phyloP scores from a whole-genome alignment of 371 early-diverging fungal genomes.

The Parasitella parasitica region DNA sequence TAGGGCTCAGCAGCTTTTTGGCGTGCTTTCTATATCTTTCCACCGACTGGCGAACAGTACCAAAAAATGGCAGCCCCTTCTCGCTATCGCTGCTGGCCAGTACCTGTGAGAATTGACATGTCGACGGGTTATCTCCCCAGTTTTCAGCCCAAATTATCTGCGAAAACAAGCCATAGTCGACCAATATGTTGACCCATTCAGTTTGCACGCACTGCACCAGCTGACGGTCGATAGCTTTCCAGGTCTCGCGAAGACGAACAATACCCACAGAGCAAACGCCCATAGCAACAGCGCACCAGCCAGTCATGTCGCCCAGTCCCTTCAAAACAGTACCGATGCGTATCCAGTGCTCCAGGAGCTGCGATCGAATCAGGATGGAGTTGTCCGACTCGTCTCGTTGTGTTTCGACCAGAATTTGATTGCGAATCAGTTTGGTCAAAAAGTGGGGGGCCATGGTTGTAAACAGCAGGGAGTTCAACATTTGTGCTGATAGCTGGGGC shows the following conservation, averaged over 20 bases:
- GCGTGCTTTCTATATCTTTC: slow-evolving; percentile 36
- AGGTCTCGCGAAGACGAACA: slow-evolving; percentile 71
- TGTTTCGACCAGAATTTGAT: slow-evolving; percentile 69
- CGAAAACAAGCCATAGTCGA: slow-evolving; percentile 50
- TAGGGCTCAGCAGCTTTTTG: slow-evolving; percentile 5
- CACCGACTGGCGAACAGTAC: slow-evolving; percentile 39
- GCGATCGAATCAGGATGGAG: slow-evolving; percentile 42
- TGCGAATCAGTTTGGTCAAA: slow-evolving; percentile 66
- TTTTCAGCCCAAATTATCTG: slow-evolving; percentile 34
- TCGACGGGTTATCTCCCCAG: slow-evolving; percentile 17
- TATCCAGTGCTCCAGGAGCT: slow-evolving; percentile 75
- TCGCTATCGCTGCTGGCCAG: not conserved
- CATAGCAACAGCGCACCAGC: slow-evolving; percentile 75
- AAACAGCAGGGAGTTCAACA: slow-evolving; percentile 50
- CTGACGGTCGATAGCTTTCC: slow-evolving; percentile 63
- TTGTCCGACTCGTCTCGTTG: slow-evolving; percentile 53
- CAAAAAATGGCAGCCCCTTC: slow-evolving; percentile 39
- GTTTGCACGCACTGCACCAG: slow-evolving; percentile 51
- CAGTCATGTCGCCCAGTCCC: slow-evolving; percentile 65
- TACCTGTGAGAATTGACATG: slow-evolving; percentile 2
- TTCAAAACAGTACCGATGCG: slow-evolving; percentile 59
- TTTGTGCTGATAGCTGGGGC: slow-evolving; percentile 33
- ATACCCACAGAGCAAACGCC: slow-evolving; percentile 75
- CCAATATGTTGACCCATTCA: slow-evolving; percentile 61
- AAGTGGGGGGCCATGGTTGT: slow-evolving; percentile 69